phyloP scores from a whole-genome alignment of 2,329 filamentous ascomycete species.

The Nemania abortiva region DNA sequence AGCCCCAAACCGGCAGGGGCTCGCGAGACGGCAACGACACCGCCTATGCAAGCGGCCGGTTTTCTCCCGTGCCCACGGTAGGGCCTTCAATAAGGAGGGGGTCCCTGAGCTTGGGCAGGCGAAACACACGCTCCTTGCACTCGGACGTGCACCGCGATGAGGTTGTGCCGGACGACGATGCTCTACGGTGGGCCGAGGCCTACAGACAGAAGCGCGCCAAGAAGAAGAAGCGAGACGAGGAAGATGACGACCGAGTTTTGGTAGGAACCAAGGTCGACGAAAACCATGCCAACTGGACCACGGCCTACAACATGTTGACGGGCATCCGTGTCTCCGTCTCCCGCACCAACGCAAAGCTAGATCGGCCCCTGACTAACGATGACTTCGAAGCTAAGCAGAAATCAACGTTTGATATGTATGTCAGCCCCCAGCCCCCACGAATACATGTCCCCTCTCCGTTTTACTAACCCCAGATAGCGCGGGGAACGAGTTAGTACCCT shows the following conservation, averaged over 20 bases:
- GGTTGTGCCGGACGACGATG: constrained; percentile 87
- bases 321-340: constrained; percentile 98
- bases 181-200: constrained; percentile 90
- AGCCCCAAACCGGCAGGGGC: constrained; percentile 70
- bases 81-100: constrained; percentile 75
- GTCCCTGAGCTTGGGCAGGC: constrained; percentile 84
- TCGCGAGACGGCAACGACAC: constrained; percentile 80
- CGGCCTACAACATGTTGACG: constrained; percentile 99
- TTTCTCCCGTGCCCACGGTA: constrained; percentile 74
- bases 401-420: constrained; percentile 97
- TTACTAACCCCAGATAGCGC: constrained; percentile 69
- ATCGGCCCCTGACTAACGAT: constrained; percentile 86
- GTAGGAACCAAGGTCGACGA: constrained; percentile 98
- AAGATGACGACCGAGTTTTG: constrained; percentile 93
- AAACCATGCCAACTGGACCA: constrained; percentile 96
- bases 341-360: constrained; percentile 95
- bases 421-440: constrained; percentile 38
- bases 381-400: constrained; percentile 97
- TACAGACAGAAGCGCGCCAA: constrained; percentile 92
- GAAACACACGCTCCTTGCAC: constrained; percentile 85
- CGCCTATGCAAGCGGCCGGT: constrained; percentile 79
- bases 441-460: constrained; percentile 7
- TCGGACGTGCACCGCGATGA: constrained; percentile 89
- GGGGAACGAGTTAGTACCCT: constrained; percentile 96
- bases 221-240: constrained; percentile 85